Base-by-base conservation (phyloP, 306 rosid species). In the Corylus avellana region DNA sequence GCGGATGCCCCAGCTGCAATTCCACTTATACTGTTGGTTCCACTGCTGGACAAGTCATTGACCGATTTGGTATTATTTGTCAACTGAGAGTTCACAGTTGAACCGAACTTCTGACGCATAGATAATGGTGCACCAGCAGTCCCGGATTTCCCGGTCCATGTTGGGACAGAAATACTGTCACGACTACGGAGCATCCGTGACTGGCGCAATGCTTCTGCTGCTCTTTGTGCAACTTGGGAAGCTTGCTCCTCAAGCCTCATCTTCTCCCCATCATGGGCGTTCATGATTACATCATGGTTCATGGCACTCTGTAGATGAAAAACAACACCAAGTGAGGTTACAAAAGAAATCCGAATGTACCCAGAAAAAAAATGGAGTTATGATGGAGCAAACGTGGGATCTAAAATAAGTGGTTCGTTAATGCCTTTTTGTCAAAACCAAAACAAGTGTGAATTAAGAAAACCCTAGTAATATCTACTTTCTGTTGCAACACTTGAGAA, bases 71-170 rank as follows among this genome's bases (percentile, higher is more conserved):
- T 17, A 56, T 82, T 83, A 73, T 57, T 85, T 81, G 75, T 74
- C 87, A 91, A 80, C 84, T 73, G 88, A 79, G 92, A 37, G 78
- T 89, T 95, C 83, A 85, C 85, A 14, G 97, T 78, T 69, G 98
- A 92, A 77, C 98, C 98, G 35, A 95, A 95, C 83, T 93, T 92
- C 81, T 78, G 87, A 61, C 84, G 85, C 61, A 87, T 82, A 74
- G 93, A 84, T 42, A 96, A 86, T 6, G 98, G 98, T 80, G 97
- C 98, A 44, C 98, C 98, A 20, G 98, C 98, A 75, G 91, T 42
- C 79, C 98, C 98, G 35, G 98, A 92, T 85, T 86, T 95, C 75
- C 98, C 98, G 7, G 98, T 93, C 98, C 98, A 91, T 82, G 98
- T 95, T 20, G 98, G 98, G 84, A 93, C 85, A 11, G 96, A 86